phyloP scores from a whole-genome alignment of 2,329 filamentous ascomycete genomes.

The Exophiala bonariae region DNA sequence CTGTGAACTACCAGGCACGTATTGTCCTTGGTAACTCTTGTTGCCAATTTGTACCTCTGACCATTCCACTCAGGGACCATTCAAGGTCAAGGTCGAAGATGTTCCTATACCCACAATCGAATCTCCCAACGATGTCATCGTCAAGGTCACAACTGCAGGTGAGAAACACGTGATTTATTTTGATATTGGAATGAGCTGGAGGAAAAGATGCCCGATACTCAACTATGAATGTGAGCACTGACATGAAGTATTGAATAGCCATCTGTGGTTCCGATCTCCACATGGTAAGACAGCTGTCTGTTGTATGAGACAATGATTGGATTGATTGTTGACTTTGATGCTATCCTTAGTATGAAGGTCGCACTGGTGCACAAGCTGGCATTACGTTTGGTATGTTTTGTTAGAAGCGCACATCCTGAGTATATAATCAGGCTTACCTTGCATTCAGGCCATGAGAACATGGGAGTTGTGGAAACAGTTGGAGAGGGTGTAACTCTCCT shows the following conservation, averaged over 20 bases:
- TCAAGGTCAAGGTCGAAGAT: conserved; percentile 63
- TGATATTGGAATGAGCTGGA: too few relatives aligned
- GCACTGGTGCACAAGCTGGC: conserved; percentile 62
- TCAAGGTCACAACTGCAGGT: conserved; percentile 65
- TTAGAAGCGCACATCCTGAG: too few relatives aligned
- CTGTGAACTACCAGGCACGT: conserved; percentile 64
- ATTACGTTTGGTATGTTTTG: conserved; percentile 55
- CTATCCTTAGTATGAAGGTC: conserved; percentile 64
- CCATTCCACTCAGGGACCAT: too few relatives aligned
- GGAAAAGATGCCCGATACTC: too few relatives aligned
- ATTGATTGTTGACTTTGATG: conserved; percentile 20
- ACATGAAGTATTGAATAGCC: conserved; percentile 32
- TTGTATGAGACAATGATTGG: too few relatives aligned
- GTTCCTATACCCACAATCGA: conserved; percentile 59
- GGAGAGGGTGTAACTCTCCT: conserved; percentile 61
- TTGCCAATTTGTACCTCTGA: too few relatives aligned
- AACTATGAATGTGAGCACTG: conserved; percentile 2
- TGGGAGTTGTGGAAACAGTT: conserved; percentile 58
- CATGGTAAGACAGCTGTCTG: conserved; percentile 34
- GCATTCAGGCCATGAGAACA: conserved; percentile 57
- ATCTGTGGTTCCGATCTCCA: conserved; percentile 57
- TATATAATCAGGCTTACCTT: not conserved
- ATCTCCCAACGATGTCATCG: conserved; percentile 65
- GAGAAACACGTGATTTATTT: conserved; percentile 30
- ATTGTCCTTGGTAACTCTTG: too few relatives aligned